Evolutionary conservation across 352 stramenopile species (phyloP).

Genomic region (Plasmopara viticola): DNA sequence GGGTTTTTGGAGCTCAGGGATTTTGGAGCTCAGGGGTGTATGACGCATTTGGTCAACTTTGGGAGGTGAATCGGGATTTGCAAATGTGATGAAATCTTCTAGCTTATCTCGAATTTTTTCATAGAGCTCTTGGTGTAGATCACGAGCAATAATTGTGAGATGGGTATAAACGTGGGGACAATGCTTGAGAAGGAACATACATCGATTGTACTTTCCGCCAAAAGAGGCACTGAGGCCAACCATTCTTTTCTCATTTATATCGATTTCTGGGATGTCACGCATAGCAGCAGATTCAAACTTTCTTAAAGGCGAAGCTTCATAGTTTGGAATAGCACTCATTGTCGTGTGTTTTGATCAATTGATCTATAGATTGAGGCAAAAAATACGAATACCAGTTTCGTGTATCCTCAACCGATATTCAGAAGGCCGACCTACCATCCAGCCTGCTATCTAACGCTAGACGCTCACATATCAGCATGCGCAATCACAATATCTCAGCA

Average conservation of each 20-base stretch:
- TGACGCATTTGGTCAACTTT: background rate
- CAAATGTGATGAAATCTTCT: background rate
- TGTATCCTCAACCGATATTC: conserved; percentile 7
- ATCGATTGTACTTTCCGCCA: background rate
- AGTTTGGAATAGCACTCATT: conserved; percentile 1
- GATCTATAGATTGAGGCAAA: conserved; percentile 2
- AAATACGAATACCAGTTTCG: conserved; percentile 1
- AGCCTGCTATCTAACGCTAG: conserved; percentile 7
- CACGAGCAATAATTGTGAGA: background rate
- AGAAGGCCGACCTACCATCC: conserved; percentile 6
- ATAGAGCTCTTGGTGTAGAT: background rate
- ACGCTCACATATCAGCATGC: background rate
- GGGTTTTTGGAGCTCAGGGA: background rate
- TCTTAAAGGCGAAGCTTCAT: background rate
- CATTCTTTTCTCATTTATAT: background rate
- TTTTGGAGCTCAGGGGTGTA: background rate
- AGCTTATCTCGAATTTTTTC: background rate
- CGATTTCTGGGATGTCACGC: background rate
- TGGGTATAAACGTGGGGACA: background rate
- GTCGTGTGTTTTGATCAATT: background rate
- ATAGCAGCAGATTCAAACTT: background rate
- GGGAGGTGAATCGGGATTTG: background rate
- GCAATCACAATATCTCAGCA: conserved; percentile 1
- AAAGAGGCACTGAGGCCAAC: background rate
- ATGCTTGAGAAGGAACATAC: background rate